Evolutionary conservation across 192 early-diverging fungal species (phyloP).

Genomic region (Spinellus fusiger): DNA sequence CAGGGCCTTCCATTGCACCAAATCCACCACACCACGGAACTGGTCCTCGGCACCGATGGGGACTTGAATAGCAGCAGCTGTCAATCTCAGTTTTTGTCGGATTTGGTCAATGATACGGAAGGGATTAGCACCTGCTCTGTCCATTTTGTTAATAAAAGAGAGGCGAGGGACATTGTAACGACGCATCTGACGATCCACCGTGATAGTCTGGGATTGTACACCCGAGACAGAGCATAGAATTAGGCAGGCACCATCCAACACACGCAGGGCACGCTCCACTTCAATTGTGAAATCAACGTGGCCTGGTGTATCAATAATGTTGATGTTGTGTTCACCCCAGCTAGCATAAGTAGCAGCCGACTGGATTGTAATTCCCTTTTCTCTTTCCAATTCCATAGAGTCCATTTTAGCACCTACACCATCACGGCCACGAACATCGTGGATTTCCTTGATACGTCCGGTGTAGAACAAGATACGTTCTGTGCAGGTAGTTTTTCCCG

Average conservation of each 20-base stretch:
- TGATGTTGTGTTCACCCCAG: constrained; percentile 75
- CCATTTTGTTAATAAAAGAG: constrained; percentile 89
- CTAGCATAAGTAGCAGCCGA: constrained; percentile 81
- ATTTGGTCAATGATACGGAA: constrained; percentile 76
- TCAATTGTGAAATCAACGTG: constrained; percentile 90
- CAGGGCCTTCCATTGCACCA: constrained; percentile 80
- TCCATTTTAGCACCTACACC: constrained; percentile 98
- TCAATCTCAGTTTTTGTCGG: constrained; percentile 69
- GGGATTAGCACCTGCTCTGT: constrained; percentile 83
- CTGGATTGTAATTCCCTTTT: constrained; percentile 88
- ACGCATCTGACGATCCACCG: constrained; percentile 88
- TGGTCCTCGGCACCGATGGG: constrained; percentile 85
- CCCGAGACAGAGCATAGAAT: constrained; percentile 81
- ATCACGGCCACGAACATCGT: constrained; percentile 82
- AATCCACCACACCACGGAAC: constrained; percentile 87
- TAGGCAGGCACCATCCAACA: constrained; percentile 82
- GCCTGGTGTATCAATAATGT: constrained; percentile 87
- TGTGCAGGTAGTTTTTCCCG: constrained; percentile 82
- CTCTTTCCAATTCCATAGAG: constrained; percentile 97
- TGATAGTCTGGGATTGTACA: constrained; percentile 85
- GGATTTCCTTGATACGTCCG: constrained; percentile 84
- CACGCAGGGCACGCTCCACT: constrained; percentile 81
- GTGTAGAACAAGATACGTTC: constrained; percentile 83
- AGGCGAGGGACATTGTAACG: constrained; percentile 82
- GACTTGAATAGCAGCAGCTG: constrained; percentile 74